Conservation (phyloP, 345 rosid species). For the Arabidopsis suecica region DNA sequence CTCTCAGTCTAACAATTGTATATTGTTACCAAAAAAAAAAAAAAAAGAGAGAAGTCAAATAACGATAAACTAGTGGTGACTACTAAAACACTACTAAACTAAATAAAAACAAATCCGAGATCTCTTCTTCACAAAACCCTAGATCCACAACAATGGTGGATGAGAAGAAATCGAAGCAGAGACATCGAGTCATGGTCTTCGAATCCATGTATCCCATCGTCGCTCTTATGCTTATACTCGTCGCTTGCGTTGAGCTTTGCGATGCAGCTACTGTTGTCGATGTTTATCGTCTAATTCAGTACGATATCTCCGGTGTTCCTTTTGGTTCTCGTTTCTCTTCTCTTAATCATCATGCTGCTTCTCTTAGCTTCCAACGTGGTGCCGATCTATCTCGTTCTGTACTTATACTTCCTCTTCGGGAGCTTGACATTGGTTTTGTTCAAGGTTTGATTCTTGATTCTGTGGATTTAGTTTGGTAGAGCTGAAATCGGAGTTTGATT, state of each 20-base stretch:
- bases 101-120: slow-evolving; percentile 30
- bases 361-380: slow-evolving; percentile 73
- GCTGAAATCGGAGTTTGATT: slow-evolving; percentile 17
- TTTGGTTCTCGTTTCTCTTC: slow-evolving; percentile 93
- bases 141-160: slow-evolving; percentile 53
- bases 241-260: slow-evolving; percentile 92
- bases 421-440: slow-evolving; percentile 65
- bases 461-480: background rate
- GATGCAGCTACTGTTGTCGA: slow-evolving; percentile 95
- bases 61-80: slow-evolving; percentile 4
- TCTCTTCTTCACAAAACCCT: slow-evolving; percentile 58
- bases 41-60: background rate
- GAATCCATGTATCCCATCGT: slow-evolving; percentile 75
- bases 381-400: slow-evolving; percentile 93
- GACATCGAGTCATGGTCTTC: slow-evolving; percentile 45
- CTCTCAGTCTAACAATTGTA: background rate
- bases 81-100: background rate
- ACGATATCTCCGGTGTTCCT: slow-evolving; percentile 87
- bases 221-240: slow-evolving; percentile 70
- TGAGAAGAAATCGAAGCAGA: slow-evolving; percentile 44
- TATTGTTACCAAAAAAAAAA: too few relatives aligned
- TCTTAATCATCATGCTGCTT: slow-evolving; percentile 91
- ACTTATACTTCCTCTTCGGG: slow-evolving; percentile 80
- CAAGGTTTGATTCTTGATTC: slow-evolving; percentile 52
- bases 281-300: slow-evolving; percentile 95